Conservation (phyloP, 2,329 filamentous ascomycete species). For the Fusarium sarcochroum region DNA sequence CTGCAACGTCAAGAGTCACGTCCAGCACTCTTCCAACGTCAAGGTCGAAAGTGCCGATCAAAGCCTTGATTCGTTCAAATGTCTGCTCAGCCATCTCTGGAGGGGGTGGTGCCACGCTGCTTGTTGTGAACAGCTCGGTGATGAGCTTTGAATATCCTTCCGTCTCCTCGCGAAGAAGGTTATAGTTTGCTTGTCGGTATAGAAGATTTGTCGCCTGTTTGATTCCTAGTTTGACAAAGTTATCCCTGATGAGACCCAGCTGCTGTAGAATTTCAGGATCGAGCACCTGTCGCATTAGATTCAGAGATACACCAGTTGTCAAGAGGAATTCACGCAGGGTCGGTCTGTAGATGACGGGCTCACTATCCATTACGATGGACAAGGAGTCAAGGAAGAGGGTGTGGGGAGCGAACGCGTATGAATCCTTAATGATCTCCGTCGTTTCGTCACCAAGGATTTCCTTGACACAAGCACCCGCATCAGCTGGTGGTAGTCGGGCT, state of each 20-base stretch:
- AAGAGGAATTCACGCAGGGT: constrained; percentile 77
- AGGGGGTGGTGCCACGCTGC: constrained; percentile 79
- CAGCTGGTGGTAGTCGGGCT: constrained; percentile 73
- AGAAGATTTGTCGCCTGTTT: constrained; percentile 93
- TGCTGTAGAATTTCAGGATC: constrained; percentile 82
- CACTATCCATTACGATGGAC: constrained; percentile 81
- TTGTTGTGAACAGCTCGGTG: constrained; percentile 94
- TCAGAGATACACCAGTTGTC: constrained; percentile 78
- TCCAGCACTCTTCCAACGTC: constrained; percentile 96
- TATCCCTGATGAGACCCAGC: constrained; percentile 85
- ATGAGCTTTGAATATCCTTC: constrained; percentile 97
- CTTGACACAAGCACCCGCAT: constrained; percentile 80
- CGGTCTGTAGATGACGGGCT: constrained; percentile 65
- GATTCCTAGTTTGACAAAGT: constrained; percentile 85
- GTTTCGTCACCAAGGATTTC: constrained; percentile 76
- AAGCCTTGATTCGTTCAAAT: constrained; percentile 91
- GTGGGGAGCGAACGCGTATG: constrained; percentile 70
- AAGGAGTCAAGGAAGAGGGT: constrained; percentile 87
- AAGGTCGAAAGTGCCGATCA: constrained; percentile 97
- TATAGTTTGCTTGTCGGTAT: constrained; percentile 97
- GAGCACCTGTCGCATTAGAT: constrained; percentile 84
- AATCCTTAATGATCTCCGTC: constrained; percentile 65
- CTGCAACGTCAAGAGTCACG: constrained; percentile 94
- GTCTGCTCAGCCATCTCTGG: constrained; percentile 84
- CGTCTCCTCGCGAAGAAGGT: constrained; percentile 92